Evolutionary conservation across 768 basidiomycete species (phyloP).

Genomic region (Sarcodon aspratus): DNA sequence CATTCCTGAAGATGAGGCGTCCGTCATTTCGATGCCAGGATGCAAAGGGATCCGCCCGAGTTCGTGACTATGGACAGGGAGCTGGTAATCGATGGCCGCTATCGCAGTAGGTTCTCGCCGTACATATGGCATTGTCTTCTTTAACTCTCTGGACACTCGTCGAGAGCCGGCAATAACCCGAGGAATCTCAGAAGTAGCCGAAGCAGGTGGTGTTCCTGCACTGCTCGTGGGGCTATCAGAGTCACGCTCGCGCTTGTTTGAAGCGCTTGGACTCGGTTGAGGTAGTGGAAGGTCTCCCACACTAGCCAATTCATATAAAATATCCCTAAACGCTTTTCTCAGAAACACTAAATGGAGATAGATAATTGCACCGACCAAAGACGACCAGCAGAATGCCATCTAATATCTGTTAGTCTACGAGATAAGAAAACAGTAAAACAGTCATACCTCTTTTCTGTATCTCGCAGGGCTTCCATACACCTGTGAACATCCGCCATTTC

Average conservation of each 20-base stretch:
- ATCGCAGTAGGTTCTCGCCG: conserved; percentile 5
- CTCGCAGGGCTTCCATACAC: conserved; percentile 30
- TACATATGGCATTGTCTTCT: conserved; percentile 3
- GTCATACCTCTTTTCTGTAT: conserved; percentile 23
- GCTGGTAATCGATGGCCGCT: conserved; percentile 15
- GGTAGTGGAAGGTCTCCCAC: conserved; percentile 65
- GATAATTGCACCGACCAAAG: conserved; percentile 27
- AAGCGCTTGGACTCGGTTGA: conserved; percentile 34
- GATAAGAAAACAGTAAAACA: background rate
- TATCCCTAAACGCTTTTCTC: conserved; percentile 35
- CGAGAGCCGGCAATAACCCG: conserved; percentile 22
- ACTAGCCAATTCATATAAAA: conserved; percentile 60
- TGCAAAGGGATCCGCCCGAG: conserved; percentile 43
- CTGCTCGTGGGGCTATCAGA: conserved; percentile 31
- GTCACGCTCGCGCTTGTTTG: conserved; percentile 54
- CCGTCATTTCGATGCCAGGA: conserved; percentile 2
- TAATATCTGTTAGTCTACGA: conserved; percentile 7
- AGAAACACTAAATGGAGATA: background rate
- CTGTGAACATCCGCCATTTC: conserved; percentile 35
- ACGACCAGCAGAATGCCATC: conserved; percentile 38
- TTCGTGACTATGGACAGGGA: conserved; percentile 49
- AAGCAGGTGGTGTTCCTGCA: conserved; percentile 1
- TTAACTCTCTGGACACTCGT: conserved; percentile 14
- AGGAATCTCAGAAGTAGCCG: conserved; percentile 8
- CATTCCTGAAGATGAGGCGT: background rate